These are phyloP conservation scores for Ilyonectria sp. DNA, from an alignment of 2,329 filamentous ascomycete genomes.

Conservation along the genomic window DNA sequence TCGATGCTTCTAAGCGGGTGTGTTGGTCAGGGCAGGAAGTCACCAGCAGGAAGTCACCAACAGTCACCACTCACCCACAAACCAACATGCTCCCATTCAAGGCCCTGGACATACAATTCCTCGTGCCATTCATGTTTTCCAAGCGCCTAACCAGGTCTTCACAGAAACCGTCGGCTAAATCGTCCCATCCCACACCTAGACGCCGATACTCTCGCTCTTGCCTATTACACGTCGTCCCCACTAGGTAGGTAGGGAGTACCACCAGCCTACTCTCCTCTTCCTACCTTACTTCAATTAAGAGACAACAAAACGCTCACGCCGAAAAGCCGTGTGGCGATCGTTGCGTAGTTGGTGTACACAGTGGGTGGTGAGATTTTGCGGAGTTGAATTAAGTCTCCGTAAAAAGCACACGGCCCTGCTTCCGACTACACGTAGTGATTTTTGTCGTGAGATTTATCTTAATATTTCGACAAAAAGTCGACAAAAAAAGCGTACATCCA, in stretches of 20 bases:
- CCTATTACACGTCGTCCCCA: background rate
- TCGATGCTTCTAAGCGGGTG: background rate
- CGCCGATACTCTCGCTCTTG: background rate
- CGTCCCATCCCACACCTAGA: conserved; percentile 1
- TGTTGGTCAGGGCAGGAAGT: background rate
- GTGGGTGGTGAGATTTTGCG: no score
- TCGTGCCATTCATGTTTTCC: background rate
- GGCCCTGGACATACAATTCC: background rate
- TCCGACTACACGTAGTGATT: no score
- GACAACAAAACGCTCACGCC: no score
- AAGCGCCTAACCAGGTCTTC: background rate
- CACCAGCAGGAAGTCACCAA: no score
- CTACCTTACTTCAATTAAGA: background rate
- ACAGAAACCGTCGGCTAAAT: background rate
- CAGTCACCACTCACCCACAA: no score
- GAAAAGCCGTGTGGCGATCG: no score
- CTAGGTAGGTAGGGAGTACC: background rate
- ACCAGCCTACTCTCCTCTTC: background rate
- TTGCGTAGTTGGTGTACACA: background rate
- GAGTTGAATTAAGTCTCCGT: no score
- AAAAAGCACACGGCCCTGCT: no score
- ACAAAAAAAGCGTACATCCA: no score
- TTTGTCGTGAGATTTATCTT: no score
- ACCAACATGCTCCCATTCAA: conserved; percentile 1
- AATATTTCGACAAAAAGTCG: no score